These are phyloP conservation scores for Misopates orontium DNA, from an alignment of 257 asterid species.

Conservation along the genomic window DNA sequence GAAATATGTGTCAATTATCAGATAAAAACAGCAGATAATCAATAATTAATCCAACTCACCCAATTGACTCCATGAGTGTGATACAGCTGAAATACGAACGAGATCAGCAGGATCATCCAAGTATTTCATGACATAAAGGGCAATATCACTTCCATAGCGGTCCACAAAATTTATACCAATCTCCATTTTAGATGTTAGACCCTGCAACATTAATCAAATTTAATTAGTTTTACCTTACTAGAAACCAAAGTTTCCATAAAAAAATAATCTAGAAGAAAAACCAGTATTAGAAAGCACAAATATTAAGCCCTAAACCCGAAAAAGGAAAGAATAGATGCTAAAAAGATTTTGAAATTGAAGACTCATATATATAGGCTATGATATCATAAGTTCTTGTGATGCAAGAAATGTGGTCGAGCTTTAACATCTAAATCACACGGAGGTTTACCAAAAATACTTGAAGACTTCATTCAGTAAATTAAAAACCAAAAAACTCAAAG, in stretches of 20 bases:
- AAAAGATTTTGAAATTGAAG: not conserved
- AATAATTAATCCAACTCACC: not conserved
- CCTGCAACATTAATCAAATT: constrained; percentile 19
- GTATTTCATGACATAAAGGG: not conserved
- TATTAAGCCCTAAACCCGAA: not conserved
- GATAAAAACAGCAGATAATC: too few species aligned
- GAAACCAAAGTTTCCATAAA: constrained; percentile 9
- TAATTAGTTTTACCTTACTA: not conserved
- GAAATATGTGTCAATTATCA: too few species aligned
- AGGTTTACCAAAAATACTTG: too few species aligned
- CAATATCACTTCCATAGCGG: not conserved
- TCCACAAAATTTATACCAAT: not conserved
- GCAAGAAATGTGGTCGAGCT: not conserved
- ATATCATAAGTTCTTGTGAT: constrained; percentile 1
- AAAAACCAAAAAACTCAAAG: too few species aligned
- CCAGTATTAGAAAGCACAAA: not conserved
- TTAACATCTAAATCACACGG: too few species aligned
- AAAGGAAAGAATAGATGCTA: not conserved
- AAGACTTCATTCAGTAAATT: too few species aligned
- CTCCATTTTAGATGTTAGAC: not conserved
- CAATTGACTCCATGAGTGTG: not conserved
- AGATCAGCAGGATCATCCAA: constrained; percentile 9
- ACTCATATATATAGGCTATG: not conserved
- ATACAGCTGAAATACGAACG: not conserved
- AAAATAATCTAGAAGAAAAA: not conserved